Base-by-base conservation (phyloP, 768 basidiomycete genomes). In the Lepiota venenata region DNA sequence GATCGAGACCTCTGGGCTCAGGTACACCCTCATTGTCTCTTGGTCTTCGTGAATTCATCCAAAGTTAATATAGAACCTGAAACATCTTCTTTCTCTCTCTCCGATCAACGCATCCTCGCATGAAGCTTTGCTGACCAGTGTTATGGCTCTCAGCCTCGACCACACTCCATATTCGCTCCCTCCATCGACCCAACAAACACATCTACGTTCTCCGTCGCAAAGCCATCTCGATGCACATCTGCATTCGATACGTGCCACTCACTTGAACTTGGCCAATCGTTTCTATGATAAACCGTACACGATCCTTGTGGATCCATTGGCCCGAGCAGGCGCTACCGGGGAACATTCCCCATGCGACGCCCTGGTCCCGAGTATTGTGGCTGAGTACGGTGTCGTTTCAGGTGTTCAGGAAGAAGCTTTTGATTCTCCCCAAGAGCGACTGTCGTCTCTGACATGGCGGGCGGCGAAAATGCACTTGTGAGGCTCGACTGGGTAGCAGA, bases 261-360 rank as follows among this genome's bases (percentile, higher is more conserved):
- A 69, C 2, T 71, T 76, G 53, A 83, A 81, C 55, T 80, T 84
- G 4, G 74, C 79, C 40, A 97, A 97, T 62, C 77, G 96, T 32
- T 97, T 92, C 81, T 91, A 85, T 66, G 95, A 98, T 73, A 98
- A 97, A 69, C 78, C 87, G 2, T 80, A 88, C 37, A 86, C 85
- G 3, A 71, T 97, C 50, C 80, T 91, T 45, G 85, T 98, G 36
- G 95, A 98, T 66, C 81, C 86, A 1, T 89, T 87, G 50, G 85
- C 87, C 2, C 84, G 91, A 36, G 90, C 91, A 5, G 91, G 93
- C 37, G 88, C 89, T 39, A 82, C 84, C 62, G 95, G 95, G 4
- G 95, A 98, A 70, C 94, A 96, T 66, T 89, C 91, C 0, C 87
- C 91, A 0, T 87, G 87, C 55, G 95, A 97, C 58, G 96, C 94